Evolutionary conservation across 2,329 filamentous ascomycete species (phyloP).

Genomic region (Paraphoma sp.): DNA sequence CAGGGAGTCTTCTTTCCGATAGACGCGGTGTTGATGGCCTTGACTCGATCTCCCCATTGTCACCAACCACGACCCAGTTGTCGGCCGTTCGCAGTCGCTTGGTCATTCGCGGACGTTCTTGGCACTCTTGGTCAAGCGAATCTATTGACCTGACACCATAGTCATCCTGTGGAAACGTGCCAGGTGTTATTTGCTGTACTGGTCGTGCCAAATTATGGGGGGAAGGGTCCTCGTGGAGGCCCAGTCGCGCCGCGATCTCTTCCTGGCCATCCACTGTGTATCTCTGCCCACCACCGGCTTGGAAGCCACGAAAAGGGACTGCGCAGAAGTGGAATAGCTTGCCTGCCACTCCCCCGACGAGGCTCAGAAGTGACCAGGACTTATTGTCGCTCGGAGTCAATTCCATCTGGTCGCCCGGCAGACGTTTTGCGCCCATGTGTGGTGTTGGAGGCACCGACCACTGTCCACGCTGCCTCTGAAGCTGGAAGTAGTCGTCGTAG

Average conservation of each 20-base stretch:
- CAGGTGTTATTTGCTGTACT: slow-evolving; percentile 55
- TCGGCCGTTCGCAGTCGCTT: slow-evolving; percentile 58
- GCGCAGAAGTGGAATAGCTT: slow-evolving; percentile 86
- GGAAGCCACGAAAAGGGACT: slow-evolving; percentile 80
- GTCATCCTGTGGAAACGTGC: slow-evolving; percentile 60
- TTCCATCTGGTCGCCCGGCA: slow-evolving; percentile 14
- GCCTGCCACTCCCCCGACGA: slow-evolving; percentile 72
- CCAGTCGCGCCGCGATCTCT: slow-evolving; percentile 32
- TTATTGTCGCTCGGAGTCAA: slow-evolving; percentile 29
- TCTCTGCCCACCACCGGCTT: slow-evolving; percentile 79
- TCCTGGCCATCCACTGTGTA: slow-evolving; percentile 64
- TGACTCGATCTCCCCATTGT: slow-evolving; percentile 61
- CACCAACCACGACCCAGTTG: slow-evolving; percentile 57
- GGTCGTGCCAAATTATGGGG: slow-evolving; percentile 18
- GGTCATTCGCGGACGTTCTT: slow-evolving; percentile 51
- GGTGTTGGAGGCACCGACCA: slow-evolving; percentile 43
- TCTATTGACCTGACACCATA: slow-evolving; percentile 54
- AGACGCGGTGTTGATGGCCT: slow-evolving; percentile 53
- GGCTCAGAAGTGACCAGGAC: slow-evolving; percentile 57
- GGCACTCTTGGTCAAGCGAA: slow-evolving; percentile 51
- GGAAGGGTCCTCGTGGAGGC: slow-evolving; percentile 29
- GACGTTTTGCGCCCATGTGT: slow-evolving; percentile 17
- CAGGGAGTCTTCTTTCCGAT: slow-evolving; percentile 39
- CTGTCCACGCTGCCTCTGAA: slow-evolving; percentile 45
- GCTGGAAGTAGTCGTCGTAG: slow-evolving; percentile 50